A percentile compares a stretch with the other conserved stretches of the same genome.
phyloP scores from a whole-genome alignment of 805 yeast species.

The Yarrowia bubula region DNA sequence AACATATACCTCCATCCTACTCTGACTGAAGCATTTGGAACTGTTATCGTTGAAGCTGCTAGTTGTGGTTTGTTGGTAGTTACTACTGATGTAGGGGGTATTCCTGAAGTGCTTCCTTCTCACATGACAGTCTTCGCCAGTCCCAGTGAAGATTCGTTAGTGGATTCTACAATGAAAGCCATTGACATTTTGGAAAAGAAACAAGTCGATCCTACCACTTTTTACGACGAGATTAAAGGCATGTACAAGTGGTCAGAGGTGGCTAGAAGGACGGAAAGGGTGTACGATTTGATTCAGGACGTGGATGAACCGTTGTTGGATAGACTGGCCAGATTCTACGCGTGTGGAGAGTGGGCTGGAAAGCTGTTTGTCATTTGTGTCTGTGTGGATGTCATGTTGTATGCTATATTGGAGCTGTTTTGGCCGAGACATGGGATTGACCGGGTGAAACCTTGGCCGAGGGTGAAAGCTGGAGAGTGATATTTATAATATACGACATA shows the following conservation, averaged over 20 bases:
- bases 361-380: slow-evolving; percentile 75
- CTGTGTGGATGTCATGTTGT: slow-evolving; percentile 72
- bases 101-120: slow-evolving; percentile 90
- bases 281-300: slow-evolving; percentile 57
- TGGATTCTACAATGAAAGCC: slow-evolving; percentile 68
- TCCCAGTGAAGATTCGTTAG: slow-evolving; percentile 82
- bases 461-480: slow-evolving; percentile 10
- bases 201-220: slow-evolving; percentile 64
- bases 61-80: slow-evolving; percentile 92
- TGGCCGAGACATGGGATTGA: slow-evolving; percentile 75
- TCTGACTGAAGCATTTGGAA: slow-evolving; percentile 95
- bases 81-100: slow-evolving; percentile 95
- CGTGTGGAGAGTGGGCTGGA: slow-evolving; percentile 75
- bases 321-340: slow-evolving; percentile 62
- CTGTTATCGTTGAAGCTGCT: slow-evolving; percentile 95
- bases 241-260: slow-evolving; percentile 94
- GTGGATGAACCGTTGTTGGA: slow-evolving; percentile 54
- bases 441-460: slow-evolving; percentile 72
- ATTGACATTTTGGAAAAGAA: slow-evolving; percentile 57
- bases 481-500: too few species aligned
- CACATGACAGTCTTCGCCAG: slow-evolving; percentile 91
- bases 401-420: slow-evolving; percentile 60
- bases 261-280: slow-evolving; percentile 79
- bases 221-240: slow-evolving; percentile 70
- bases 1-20: slow-evolving; percentile 93